Conservation (phyloP, 345 rosid genomes). For the Eucalyptus globulus region DNA sequence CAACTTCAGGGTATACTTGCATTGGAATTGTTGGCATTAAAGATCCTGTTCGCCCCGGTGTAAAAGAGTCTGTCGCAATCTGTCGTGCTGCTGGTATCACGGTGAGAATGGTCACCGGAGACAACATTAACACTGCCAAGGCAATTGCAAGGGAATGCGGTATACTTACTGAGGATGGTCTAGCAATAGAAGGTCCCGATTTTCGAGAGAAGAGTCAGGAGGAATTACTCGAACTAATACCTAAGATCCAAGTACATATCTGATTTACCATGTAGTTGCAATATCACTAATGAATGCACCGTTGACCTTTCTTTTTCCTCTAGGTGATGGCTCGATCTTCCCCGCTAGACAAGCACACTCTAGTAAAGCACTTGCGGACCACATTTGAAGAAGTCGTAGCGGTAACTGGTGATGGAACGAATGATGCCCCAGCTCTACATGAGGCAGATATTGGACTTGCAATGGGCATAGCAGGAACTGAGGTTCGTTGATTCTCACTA, state of each 20-base stretch:
- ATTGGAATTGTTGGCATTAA: slow-evolving; percentile 86
- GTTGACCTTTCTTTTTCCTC: background rate
- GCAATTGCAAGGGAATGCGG: slow-evolving; percentile 96
- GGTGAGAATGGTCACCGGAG: slow-evolving; percentile 97
- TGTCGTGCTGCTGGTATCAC: slow-evolving; percentile 88
- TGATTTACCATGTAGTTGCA: background rate
- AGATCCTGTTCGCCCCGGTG: slow-evolving; percentile 95
- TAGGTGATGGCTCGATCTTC: slow-evolving; percentile 99
- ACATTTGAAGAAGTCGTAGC: slow-evolving; percentile 87
- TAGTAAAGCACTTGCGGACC: slow-evolving; percentile 75
- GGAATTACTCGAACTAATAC: slow-evolving; percentile 59
- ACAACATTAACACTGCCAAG: slow-evolving; percentile 84
- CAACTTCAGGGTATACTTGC: slow-evolving; percentile 57
- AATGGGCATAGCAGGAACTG: slow-evolving; percentile 98
- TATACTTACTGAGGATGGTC: slow-evolving; percentile 73
- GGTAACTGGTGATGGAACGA: slow-evolving; percentile 93
- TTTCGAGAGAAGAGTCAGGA: slow-evolving; percentile 75
- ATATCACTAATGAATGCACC: background rate
- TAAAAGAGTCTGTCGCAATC: slow-evolving; percentile 74
- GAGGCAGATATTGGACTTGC: slow-evolving; percentile 98
- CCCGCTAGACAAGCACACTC: slow-evolving; percentile 83
- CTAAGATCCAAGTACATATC: slow-evolving; percentile 71
- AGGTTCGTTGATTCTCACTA: slow-evolving; percentile 19
- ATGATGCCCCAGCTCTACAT: slow-evolving; percentile 96
- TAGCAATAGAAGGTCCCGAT: slow-evolving; percentile 86